Conservation (phyloP, 1,284 basidiomycete genomes). For the Golubevia pallescens region DNA sequence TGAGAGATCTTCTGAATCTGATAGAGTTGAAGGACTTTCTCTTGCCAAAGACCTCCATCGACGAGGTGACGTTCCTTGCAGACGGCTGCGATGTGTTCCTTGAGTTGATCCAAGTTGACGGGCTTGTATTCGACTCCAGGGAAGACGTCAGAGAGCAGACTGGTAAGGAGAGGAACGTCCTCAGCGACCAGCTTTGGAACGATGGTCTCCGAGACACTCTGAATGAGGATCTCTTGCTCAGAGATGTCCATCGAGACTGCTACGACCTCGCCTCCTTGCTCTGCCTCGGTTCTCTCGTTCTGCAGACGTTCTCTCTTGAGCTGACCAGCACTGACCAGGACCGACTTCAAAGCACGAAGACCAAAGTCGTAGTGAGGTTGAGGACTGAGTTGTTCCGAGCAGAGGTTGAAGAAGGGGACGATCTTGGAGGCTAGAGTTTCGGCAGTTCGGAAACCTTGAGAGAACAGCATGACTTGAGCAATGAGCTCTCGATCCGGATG, state of each 20-base stretch:
- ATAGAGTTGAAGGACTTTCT: constrained; percentile 96
- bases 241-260: constrained; percentile 67
- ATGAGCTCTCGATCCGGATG: constrained; percentile 96
- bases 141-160: constrained; percentile 94
- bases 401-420: constrained; percentile 98
- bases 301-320: constrained; percentile 87
- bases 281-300: constrained; percentile 29
- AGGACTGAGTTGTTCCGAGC: constrained; percentile 91
- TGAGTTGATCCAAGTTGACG: constrained; percentile 83
- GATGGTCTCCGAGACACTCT: constrained; percentile 98
- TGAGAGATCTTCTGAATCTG: constrained; percentile 99
- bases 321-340: constrained; percentile 94
- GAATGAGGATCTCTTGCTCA: constrained; percentile 96
- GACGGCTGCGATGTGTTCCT: constrained; percentile 82
- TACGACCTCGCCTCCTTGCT: constrained; percentile 13
- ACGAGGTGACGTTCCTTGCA: constrained; percentile 85
- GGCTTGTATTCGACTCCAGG: constrained; percentile 90
- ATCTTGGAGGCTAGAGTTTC: constrained; percentile 95
- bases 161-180: constrained; percentile 91
- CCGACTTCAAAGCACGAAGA: constrained; percentile 93
- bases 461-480: constrained; percentile 98
- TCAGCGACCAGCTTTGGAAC: constrained; percentile 97
- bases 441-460: constrained; percentile 97
- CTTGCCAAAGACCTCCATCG: constrained; percentile 85
- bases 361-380: constrained; percentile 99